These are phyloP conservation scores for Xylariaceae sp. DNA, from an alignment of 2,329 filamentous ascomycete genomes.

Conservation along the genomic window DNA sequence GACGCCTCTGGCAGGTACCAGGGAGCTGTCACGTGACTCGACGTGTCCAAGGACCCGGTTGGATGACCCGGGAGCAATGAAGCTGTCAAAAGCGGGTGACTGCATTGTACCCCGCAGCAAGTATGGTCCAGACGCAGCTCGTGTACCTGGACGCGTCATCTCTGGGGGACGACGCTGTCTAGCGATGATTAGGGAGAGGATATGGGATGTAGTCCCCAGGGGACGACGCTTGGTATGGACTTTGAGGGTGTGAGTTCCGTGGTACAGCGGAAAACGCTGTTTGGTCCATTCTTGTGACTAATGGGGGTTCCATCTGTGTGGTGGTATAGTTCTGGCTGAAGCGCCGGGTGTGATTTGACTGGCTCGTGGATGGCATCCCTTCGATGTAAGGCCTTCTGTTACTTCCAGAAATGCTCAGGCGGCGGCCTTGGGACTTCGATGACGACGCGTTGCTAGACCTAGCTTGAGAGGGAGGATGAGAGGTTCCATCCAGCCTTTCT, in stretches of 20 bases:
- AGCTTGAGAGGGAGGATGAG: neutral
- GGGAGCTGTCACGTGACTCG: too few species aligned
- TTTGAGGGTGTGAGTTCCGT: constrained; percentile 4
- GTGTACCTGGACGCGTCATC: neutral
- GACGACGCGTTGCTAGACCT: constrained; percentile 5
- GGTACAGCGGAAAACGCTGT: constrained; percentile 9
- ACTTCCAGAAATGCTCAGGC: constrained; percentile 7
- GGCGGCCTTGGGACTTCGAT: constrained; percentile 9
- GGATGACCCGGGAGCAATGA: too few species aligned
- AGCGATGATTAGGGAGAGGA: neutral
- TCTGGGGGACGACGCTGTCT: neutral
- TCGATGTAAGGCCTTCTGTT: constrained; percentile 17
- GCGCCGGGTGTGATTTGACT: constrained; percentile 3
- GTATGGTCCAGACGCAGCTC: too few species aligned
- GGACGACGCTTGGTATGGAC: constrained; percentile 1
- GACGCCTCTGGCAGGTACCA: too few species aligned
- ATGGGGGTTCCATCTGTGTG: constrained; percentile 3
- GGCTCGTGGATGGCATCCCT: constrained; percentile 9
- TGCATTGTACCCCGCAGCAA: too few species aligned
- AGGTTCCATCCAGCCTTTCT: constrained; percentile 5
- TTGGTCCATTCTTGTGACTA: constrained; percentile 7
- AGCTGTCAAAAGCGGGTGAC: neutral
- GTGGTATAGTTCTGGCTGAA: constrained; percentile 9
- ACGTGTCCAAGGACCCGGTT: too few species aligned
- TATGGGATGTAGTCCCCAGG: neutral